A percentile compares a stretch with the other conserved stretches of the same genome.
Evolutionary conservation across 495 filamentous ascomycete genomes (phyloP).

Genomic region (Trichocladium uniseriatum): DNA sequence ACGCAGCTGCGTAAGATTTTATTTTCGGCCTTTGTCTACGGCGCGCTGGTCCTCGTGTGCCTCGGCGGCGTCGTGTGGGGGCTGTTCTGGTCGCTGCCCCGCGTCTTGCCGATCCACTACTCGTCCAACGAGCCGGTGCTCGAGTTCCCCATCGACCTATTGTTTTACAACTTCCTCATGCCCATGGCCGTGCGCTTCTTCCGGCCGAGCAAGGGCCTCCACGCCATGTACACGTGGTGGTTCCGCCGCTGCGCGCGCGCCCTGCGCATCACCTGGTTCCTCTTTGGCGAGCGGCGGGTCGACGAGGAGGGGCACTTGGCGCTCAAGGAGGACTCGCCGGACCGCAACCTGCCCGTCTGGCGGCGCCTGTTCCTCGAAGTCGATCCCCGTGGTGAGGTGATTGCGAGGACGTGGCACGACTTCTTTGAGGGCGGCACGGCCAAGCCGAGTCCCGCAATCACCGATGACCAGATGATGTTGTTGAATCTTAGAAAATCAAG

Average conservation of each 20-base stretch:
- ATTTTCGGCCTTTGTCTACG: constrained; percentile 93
- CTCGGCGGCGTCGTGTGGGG: constrained; percentile 94
- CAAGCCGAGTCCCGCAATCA: constrained; percentile 14
- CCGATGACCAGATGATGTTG: constrained; percentile 14
- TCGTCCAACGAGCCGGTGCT: constrained; percentile 80
- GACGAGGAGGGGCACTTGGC: constrained; percentile 69
- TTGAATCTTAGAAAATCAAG: constrained; percentile 23
- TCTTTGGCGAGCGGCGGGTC: constrained; percentile 69
- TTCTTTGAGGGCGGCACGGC: constrained; percentile 29
- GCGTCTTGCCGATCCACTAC: constrained; percentile 84
- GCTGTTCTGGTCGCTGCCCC: constrained; percentile 53
- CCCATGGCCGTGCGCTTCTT: constrained; percentile 72
- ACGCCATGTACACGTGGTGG: constrained; percentile 90
- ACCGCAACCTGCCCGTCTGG: constrained; percentile 23
- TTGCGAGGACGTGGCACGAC: constrained; percentile 34
- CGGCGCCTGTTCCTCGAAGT: constrained; percentile 30
- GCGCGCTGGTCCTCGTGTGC: constrained; percentile 83
- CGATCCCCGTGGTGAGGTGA: constrained; percentile 22
- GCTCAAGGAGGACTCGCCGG: constrained; percentile 20
- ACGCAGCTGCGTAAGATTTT: constrained; percentile 94
- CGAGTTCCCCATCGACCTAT: constrained; percentile 87
- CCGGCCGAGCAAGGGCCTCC: constrained; percentile 73
- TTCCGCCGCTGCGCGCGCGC: constrained; percentile 76
- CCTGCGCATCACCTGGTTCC: constrained; percentile 78
- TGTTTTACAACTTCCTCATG: constrained; percentile 95